phyloP scores from a whole-genome alignment of 2,329 filamentous ascomycete species.

The Dactylonectria estremocensis region DNA sequence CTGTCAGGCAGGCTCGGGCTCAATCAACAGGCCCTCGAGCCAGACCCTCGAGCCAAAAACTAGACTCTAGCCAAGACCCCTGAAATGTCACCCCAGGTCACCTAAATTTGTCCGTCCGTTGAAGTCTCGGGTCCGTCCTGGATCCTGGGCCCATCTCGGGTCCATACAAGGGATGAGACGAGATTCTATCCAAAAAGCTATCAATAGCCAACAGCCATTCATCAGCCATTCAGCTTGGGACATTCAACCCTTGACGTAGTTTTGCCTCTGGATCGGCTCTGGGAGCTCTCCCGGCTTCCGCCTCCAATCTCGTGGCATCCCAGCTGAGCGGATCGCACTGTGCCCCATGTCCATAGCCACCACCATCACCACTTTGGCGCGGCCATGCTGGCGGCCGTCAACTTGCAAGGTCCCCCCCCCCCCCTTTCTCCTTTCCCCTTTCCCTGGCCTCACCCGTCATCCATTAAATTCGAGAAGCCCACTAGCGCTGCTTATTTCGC shows the following conservation, averaged over 20 bases:
- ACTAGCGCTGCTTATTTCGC: conserved; percentile 36
- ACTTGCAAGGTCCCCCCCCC: conserved; percentile 6
- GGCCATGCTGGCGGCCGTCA: conserved; percentile 5
- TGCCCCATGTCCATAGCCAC: conserved; percentile 20
- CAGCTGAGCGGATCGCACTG: conserved; percentile 35
- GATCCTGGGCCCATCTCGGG: not conserved
- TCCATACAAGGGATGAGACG: not conserved
- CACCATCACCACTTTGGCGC: conserved; percentile 3
- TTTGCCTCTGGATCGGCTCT: conserved; percentile 24
- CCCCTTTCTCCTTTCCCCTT: conserved; percentile 28
- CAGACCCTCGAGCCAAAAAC: too few species aligned
- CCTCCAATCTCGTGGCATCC: conserved; percentile 33
- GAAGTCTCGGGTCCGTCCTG: conserved; percentile 2
- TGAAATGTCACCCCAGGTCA: conserved; percentile 5
- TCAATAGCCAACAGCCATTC: not conserved
- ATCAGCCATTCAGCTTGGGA: not conserved
- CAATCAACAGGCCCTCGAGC: too few species aligned
- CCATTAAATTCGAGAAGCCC: conserved; percentile 47
- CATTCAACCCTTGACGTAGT: conserved; percentile 2
- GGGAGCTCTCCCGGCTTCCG: conserved; percentile 6
- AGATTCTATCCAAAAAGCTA: not conserved
- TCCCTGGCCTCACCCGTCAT: conserved; percentile 26
- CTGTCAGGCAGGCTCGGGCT: too few species aligned
- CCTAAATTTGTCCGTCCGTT: conserved; percentile 6
- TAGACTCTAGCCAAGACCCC: not conserved